Evolutionary conservation across 1,284 basidiomycete genomes (phyloP), one percentile per base, ranked within the genome.

Genomic region (Trametes versicolor): DNA sequence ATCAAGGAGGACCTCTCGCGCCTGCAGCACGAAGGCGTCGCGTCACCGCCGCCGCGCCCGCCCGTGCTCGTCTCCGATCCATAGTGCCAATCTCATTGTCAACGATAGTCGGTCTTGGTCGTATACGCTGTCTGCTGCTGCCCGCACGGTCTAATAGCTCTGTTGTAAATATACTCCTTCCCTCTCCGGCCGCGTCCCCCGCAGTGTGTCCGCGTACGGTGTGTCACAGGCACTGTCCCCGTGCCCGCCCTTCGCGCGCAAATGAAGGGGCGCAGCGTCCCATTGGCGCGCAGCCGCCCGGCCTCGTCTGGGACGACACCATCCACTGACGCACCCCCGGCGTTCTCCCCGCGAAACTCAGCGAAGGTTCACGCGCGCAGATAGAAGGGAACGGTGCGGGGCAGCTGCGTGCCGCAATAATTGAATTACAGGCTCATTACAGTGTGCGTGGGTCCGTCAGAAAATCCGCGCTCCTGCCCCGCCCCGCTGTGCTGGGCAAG

Each of bases 1-100:
- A 75, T 92, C 66, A 81, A 86, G 62, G 86, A 88, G 65, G 85
- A 87, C 65, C 75, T 85, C 48, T 81, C 77, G 50, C 82, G 72
- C 37, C 69, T 79, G 65, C 62, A 73, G 50, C 67, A 77, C 66
- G 75, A 75, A 74, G 53, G 25, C 53, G 15, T 39, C 37, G 61
- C 62, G 23, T 70, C 71, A 73, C 72, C 72, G 68, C 63, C 17
- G n/a, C 9, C 25, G 25, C 23, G 15, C 5, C 27, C 17, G 32
- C 17, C 23, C 48, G 48, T 9, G 17, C 41, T 13, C 41, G 25
- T 29, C 12, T 32, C 29, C 29, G 29, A 45, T 58, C 56, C 51
- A 53, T 45, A 45, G 32, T 12, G 25, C 37, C 23, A 37, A 23
- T 34, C 12, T 19, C 17, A 56, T n/a, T 48, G 27, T 58, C 29